Conservation (phyloP, 148 eudicot genomes). For the Rhododendron vialii region DNA sequence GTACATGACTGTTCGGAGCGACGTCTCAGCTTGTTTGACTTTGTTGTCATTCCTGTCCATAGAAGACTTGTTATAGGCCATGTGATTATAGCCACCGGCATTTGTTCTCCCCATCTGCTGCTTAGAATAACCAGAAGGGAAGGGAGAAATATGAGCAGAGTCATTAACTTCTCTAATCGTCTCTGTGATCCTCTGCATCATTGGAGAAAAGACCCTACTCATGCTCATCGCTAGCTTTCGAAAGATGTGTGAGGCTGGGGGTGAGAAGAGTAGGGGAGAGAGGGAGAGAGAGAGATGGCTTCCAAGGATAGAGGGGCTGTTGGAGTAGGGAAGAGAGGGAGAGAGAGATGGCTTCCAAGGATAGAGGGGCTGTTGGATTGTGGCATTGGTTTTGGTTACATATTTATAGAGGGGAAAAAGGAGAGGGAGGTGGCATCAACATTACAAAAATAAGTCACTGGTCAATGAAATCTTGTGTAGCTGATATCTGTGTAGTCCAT, state of each 20-base stretch:
- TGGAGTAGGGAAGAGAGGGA: not conserved
- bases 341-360: not conserved
- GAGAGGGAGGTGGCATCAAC: not conserved
- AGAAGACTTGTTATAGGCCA: conserved; percentile 1
- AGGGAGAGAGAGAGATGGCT: not conserved
- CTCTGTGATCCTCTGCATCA: conserved; percentile 10
- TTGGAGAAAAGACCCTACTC: conserved; percentile 3
- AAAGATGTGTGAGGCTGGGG: not conserved
- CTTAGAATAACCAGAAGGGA: conserved; percentile 1
- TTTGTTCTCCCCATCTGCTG: not conserved
- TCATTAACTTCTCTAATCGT: not conserved
- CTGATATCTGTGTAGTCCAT: not conserved
- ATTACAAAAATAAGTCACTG: not conserved
- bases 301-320: not conserved
- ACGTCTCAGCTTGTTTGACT: conserved; percentile 3
- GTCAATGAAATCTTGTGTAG: not conserved
- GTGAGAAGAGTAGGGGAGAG: not conserved
- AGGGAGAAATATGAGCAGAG: not conserved
- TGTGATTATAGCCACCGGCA: not conserved
- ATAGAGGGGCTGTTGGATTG: not conserved
- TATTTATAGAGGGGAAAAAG: not conserved
- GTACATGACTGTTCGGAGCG: conserved; percentile 8
- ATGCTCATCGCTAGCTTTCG: not conserved
- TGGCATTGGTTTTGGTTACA: not conserved
- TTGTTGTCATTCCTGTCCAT: not conserved